Percentiles rank a stretch among this genome's conserved stretches.
phyloP scores from a whole-genome alignment of 2,329 filamentous ascomycete species.

The Botrytis sinoallii region DNA sequence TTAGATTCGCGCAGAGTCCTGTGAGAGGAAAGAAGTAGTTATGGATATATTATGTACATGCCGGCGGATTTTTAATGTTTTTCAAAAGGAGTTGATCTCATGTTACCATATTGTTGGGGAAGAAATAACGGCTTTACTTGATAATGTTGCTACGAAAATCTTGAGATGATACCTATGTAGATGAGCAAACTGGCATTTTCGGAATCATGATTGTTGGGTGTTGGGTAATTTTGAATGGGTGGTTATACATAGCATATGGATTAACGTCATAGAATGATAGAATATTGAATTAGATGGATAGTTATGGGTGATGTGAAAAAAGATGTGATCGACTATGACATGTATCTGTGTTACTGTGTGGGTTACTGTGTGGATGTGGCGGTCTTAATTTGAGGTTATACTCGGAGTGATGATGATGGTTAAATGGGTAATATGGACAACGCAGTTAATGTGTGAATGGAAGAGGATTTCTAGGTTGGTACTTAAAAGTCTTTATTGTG shows the following conservation, averaged over 20 bases:
- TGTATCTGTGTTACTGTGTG: background rate
- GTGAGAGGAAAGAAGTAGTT: constrained; percentile 26
- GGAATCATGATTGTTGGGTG: constrained; percentile 2
- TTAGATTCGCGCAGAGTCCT: constrained; percentile 38
- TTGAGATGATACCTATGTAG: constrained; percentile 7
- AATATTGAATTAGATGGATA: background rate
- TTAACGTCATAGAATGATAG: constrained; percentile 3
- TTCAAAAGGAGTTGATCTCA: background rate
- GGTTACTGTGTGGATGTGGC: background rate
- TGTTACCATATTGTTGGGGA: background rate
- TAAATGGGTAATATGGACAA: background rate
- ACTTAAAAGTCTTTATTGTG: background rate
- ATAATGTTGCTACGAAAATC: constrained; percentile 3
- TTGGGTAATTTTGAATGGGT: background rate
- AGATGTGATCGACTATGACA: background rate
- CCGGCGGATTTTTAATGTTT: background rate
- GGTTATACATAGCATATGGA: background rate
- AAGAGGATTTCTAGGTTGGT: background rate
- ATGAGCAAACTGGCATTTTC: background rate
- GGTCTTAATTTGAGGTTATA: background rate
- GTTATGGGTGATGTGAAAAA: background rate
- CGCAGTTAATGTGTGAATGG: background rate
- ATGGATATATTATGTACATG: background rate
- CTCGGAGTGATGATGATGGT: background rate
- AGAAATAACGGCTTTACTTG: constrained; percentile 7